Base-by-base conservation (phyloP, 164 flowering plant genomes). In the Magnolia officinalis region DNA sequence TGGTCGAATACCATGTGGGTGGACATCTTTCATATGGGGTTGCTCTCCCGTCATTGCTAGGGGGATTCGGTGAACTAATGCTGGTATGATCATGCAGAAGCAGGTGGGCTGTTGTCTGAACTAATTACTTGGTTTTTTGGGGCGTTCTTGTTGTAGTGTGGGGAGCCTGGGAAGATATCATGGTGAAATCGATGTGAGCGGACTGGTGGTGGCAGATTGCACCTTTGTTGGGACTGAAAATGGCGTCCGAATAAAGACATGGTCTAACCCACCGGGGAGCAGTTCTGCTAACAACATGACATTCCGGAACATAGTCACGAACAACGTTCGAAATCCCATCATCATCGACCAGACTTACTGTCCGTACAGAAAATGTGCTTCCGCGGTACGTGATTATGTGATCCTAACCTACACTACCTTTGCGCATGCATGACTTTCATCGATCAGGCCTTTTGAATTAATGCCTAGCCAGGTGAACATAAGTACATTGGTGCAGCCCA, bases 171-270 rank as follows among this genome's bases (percentile, higher is more conserved):
- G 92, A 50, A 89, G 76, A 77, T 90, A 89, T 67, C 79, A 51
- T 1, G 74, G 85, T 29, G 95, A 89, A 73, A 77, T 77, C 45
- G 88, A 88, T 73, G 90, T 91, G 19, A 81, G 71, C 0, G 89
- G 92, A 2, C 80, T 89, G 4, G 74, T 85, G 11, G 89, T 90
- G 0, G 78, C 77, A 76, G 82, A 85, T 11, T 85, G 90, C 83
- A 87, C 69, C n/a, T 59, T 90, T 26, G 80, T 74, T 0, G 88
- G 82, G 29, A 89, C 93, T 21, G 70, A 37, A 63, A 89, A 90
- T 51, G 96, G 93, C 20, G 78, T 88, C 31, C 83, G 93, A 81
- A 91, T 91, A 86, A 91, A 90, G 81, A 87, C 96, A 14, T 91
- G 92, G 91, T 79, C 85, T 0, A 76, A 86, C 80, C 88, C 96